Evolutionary conservation across 1,284 basidiomycete genomes (phyloP), one percentile per base, ranked within the genome.

Genomic region (Puccinia novopanici): DNA sequence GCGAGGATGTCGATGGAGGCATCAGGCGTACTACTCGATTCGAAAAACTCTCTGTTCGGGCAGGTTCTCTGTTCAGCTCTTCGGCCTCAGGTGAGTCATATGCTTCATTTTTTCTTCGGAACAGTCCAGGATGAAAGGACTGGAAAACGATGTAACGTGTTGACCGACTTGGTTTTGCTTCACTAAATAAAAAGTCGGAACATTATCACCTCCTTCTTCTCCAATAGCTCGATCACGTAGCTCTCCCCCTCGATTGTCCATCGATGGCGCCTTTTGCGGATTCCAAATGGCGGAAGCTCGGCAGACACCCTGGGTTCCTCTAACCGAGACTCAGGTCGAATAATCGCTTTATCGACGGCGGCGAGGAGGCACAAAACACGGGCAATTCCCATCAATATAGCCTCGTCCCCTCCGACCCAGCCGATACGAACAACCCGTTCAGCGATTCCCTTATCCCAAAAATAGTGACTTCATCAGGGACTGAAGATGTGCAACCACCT

Each of bases 211-310:
- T 27, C 59, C 59, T 9, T 63, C 59, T 27, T 63, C 59, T 24
- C 30, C 59, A 34, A 63, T 63, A 30, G 15, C 37, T 30, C 59
- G 59, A 30, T 9, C 59, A 27, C 27, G 59, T 22, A 63, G 59
- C 59, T 63, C 37, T n/a, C 59, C 59, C 9, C 59, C 59, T 63
- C 59, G 59, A 63, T 27, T 63, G 12, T 40, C 59, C 9, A 24
- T 34, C 24, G 59, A 27, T 63, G 27, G 37, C 59, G 9, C 59
- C 59, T 63, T 24, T 34, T 34, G 34, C 34, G 34, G 34, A 34
- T 34, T 4, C 34, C 34, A 34, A 34, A 34, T 34, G 34, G 34
- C 34, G 34, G 34, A 34, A 34, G 34, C 34, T 34, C 34, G 59
- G 15, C 52, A 2, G 17, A 55, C 22, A 22, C 19, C 15, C 52